phyloP scores from a whole-genome alignment of 805 yeast species.

The Pichia pseudocactophila region DNA sequence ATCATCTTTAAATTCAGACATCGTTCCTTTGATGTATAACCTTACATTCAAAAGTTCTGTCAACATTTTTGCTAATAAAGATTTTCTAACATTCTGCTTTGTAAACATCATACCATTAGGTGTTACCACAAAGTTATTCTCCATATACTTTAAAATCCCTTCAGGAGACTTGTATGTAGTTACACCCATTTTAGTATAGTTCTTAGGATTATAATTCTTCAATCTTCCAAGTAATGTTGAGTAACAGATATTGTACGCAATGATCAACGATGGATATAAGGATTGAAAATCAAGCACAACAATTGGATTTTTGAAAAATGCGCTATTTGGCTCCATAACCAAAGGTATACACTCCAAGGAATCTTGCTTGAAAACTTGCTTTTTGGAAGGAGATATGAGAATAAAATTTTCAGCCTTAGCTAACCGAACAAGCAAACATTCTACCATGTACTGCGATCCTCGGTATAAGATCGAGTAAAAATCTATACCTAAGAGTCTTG shows the following conservation, averaged over 20 bases:
- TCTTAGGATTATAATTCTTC: slow-evolving; percentile 38
- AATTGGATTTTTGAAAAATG: slow-evolving; percentile 79
- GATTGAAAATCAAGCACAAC: slow-evolving; percentile 91
- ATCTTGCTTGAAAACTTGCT: slow-evolving; percentile 74
- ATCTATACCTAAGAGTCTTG: slow-evolving; percentile 81
- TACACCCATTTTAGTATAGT: slow-evolving; percentile 45
- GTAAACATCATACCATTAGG: slow-evolving; percentile 86
- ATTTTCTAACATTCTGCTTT: slow-evolving; percentile 54
- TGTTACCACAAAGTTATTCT: slow-evolving; percentile 53
- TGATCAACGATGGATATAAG: slow-evolving; percentile 83
- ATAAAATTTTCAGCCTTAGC: slow-evolving; percentile 69
- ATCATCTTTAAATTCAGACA: slow-evolving; percentile 44
- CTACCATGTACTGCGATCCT: slow-evolving; percentile 93
- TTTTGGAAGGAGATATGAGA: slow-evolving; percentile 68
- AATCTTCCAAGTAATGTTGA: slow-evolving; percentile 63
- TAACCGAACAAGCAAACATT: slow-evolving; percentile 67
- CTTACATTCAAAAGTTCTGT: slow-evolving; percentile 75
- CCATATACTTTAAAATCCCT: slow-evolving; percentile 46
- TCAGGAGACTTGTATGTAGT: slow-evolving; percentile 40
- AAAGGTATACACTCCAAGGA: slow-evolving; percentile 83
- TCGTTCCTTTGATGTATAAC: slow-evolving; percentile 66
- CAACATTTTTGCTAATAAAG: slow-evolving; percentile 75
- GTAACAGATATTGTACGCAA: slow-evolving; percentile 85
- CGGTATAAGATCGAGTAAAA: slow-evolving; percentile 79
- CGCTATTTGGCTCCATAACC: slow-evolving; percentile 86